These are phyloP conservation scores for Trichosporon ovoides DNA, from an alignment of 1,284 basidiomycete genomes.

Conservation along the genomic window DNA sequence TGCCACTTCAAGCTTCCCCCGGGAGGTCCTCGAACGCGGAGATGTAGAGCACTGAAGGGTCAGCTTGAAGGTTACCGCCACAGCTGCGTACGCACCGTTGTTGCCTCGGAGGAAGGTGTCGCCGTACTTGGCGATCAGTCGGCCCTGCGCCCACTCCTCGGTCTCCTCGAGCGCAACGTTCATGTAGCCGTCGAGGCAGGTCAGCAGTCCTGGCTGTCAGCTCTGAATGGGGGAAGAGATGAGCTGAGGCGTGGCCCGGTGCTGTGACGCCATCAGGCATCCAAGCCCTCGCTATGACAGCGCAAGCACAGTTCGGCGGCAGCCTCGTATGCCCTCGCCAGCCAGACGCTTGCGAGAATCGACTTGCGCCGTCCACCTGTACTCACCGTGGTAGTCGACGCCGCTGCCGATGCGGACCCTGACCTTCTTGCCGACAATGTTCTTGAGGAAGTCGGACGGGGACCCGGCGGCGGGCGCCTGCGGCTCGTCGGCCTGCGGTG, in stretches of 20 bases:
- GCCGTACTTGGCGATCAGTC: slow-evolving; percentile 79
- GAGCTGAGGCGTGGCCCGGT: no score
- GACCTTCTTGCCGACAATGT: slow-evolving; percentile 90
- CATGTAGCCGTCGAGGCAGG: slow-evolving; percentile 97
- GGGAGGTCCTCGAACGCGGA: slow-evolving; percentile 50
- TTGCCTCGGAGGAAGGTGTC: slow-evolving; percentile 95
- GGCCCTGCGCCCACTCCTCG: slow-evolving; percentile 85
- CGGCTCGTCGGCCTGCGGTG: slow-evolving; percentile 24
- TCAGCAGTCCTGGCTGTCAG: slow-evolving; percentile 68
- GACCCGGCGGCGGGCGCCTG: slow-evolving; percentile 56
- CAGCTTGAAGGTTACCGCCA: not conserved
- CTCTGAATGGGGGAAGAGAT: no score
- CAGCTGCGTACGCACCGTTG: slow-evolving; percentile 64
- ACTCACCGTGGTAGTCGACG: slow-evolving; percentile 86
- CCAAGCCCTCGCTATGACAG: not conserved
- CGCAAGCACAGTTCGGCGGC: not conserved
- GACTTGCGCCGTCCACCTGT: not conserved
- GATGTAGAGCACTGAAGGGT: slow-evolving; percentile 50
- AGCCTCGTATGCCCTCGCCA: not conserved
- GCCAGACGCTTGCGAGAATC: not conserved
- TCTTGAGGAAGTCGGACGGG: slow-evolving; percentile 84
- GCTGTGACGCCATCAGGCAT: not conserved
- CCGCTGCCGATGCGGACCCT: slow-evolving; percentile 92
- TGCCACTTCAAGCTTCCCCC: slow-evolving; percentile 11
- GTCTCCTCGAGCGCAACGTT: slow-evolving; percentile 98